These are phyloP conservation scores for Hevea brasiliensis DNA, from an alignment of 345 rosid genomes.

Conservation along the genomic window DNA sequence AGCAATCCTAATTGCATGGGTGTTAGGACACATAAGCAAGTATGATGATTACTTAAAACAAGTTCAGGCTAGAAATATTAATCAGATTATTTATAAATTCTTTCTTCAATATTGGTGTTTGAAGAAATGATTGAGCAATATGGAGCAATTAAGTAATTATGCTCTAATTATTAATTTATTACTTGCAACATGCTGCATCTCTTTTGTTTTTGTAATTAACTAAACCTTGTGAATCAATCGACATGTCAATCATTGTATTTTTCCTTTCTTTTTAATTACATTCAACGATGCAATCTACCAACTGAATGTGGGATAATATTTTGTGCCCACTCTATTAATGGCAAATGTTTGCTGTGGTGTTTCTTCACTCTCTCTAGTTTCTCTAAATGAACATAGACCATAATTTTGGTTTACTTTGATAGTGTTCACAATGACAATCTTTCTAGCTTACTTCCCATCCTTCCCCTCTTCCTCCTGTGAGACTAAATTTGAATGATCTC, in stretches of 20 bases:
- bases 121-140: background rate
- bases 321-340: background rate
- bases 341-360: background rate
- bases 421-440: background rate
- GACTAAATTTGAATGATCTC: background rate
- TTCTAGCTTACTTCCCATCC: background rate
- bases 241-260: background rate
- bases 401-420: too few species aligned
- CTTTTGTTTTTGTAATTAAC: background rate
- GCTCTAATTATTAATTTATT: background rate
- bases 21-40: background rate
- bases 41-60: background rate
- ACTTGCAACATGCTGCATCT: background rate
- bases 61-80: background rate
- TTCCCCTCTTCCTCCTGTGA: background rate
- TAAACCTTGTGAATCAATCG: constrained; percentile 1
- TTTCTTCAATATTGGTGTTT: background rate
- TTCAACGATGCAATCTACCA: background rate
- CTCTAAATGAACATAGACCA: too few species aligned
- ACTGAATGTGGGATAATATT: background rate
- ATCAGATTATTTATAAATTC: background rate
- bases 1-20: background rate
- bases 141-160: background rate
- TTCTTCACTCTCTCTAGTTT: too few species aligned
- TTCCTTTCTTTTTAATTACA: background rate